Percentiles rank a stretch among this genome's conserved stretches.
These are phyloP conservation scores for Clonostachys rosea DNA, from an alignment of 2,329 filamentous ascomycete species.

Conservation along the genomic window DNA sequence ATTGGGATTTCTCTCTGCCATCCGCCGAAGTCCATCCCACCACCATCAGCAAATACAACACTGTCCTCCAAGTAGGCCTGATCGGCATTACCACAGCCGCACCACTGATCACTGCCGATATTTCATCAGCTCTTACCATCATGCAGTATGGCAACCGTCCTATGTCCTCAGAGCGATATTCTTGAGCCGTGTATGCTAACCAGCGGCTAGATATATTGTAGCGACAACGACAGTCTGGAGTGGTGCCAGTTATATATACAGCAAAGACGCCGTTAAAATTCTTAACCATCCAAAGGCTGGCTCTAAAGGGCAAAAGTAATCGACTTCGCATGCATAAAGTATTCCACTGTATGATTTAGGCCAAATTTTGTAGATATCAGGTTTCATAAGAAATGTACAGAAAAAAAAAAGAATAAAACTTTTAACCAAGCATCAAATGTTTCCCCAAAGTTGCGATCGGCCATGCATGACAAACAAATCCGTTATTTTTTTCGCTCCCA, in stretches of 20 bases:
- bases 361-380: too few species aligned
- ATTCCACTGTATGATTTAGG: too few species aligned
- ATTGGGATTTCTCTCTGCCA: conserved; percentile 96
- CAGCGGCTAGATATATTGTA: conserved; percentile 64
- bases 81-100: conserved; percentile 81
- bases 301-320: not conserved
- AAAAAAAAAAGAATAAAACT: too few species aligned
- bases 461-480: too few species aligned
- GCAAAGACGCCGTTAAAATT: conserved; percentile 89
- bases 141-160: conserved; percentile 50
- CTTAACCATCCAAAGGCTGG: conserved; percentile 31
- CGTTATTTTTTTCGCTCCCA: too few species aligned
- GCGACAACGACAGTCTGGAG: conserved; percentile 91
- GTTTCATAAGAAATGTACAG: too few species aligned
- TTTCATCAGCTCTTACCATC: conserved; percentile 48
- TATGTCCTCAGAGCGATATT: not conserved
- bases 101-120: conserved; percentile 63
- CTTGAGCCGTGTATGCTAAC: conserved; percentile 1
- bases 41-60: conserved; percentile 87
- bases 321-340: too few species aligned
- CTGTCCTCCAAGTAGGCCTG: conserved; percentile 81
- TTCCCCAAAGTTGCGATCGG: too few species aligned
- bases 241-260: conserved; percentile 85
- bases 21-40: conserved; percentile 82
- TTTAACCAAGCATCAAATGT: too few species aligned